Evolutionary conservation across 495 filamentous ascomycete genomes (phyloP).

Genomic region (Annulohypoxylon bovei): DNA sequence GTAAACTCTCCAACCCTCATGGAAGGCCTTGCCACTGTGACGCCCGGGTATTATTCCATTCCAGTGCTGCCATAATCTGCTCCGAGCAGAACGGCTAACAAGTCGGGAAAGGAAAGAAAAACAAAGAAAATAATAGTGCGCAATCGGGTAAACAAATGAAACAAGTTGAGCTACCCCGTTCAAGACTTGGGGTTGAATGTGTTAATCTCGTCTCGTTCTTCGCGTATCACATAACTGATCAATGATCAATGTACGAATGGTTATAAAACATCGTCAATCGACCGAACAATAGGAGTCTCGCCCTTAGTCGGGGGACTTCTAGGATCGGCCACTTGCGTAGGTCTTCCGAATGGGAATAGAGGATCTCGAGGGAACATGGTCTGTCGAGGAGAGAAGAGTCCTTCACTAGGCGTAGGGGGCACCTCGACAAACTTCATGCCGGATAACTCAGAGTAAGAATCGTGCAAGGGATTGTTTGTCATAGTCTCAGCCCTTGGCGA

Average conservation of each 20-base stretch:
- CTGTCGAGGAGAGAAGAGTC: conserved; percentile 61
- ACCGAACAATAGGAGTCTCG: conserved; percentile 72
- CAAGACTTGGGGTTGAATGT: conserved; percentile 5
- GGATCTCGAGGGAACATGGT: conserved; percentile 62
- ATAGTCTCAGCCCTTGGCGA: conserved; percentile 63
- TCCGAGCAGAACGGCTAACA: conserved; percentile 22
- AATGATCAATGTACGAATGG: not conserved
- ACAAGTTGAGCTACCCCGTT: conserved; percentile 13
- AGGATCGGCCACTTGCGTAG: conserved; percentile 63
- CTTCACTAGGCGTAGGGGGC: conserved; percentile 56
- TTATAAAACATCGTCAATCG: conserved; percentile 67
- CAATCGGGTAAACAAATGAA: conserved; percentile 26
- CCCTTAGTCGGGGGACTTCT: conserved; percentile 71
- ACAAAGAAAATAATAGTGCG: conserved; percentile 31
- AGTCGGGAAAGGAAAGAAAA: conserved; percentile 30
- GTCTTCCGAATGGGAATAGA: conserved; percentile 57
- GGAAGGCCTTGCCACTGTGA: conserved; percentile 29
- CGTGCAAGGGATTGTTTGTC: conserved; percentile 63
- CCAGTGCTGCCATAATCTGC: conserved; percentile 34
- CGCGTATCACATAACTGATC: conserved; percentile 22
- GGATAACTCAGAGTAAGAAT: conserved; percentile 47
- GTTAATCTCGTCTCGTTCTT: conserved; percentile 23
- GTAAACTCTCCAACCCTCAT: conserved; percentile 25
- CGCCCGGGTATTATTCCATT: conserved; percentile 45
- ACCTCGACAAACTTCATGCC: conserved; percentile 60